phyloP scores from a whole-genome alignment of 805 yeast genomes.

The Saccharomycopsis sp. region DNA sequence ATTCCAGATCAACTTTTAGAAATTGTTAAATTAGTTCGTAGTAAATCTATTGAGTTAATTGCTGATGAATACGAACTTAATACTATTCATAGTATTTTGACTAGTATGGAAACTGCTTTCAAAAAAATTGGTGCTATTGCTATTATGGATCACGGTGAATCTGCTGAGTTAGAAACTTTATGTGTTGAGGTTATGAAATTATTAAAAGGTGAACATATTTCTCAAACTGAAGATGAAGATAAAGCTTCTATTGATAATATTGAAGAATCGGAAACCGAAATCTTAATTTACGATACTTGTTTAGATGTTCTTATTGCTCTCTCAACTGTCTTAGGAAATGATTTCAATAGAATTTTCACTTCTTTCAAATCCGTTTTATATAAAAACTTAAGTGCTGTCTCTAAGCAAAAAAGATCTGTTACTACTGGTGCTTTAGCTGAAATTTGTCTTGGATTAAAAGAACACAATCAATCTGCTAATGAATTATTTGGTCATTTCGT shows the following conservation, averaged over 20 bases:
- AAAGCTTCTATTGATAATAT: slow-evolving; percentile 42
- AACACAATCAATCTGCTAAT: slow-evolving; percentile 51
- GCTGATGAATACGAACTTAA: slow-evolving; percentile 75
- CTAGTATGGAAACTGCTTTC: slow-evolving; percentile 58
- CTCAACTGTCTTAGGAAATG: slow-evolving; percentile 67
- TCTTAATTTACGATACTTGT: slow-evolving; percentile 73
- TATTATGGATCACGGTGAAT: slow-evolving; percentile 48
- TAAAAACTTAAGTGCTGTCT: slow-evolving; percentile 47
- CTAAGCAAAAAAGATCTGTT: slow-evolving; percentile 66
- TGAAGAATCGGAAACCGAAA: slow-evolving; percentile 49
- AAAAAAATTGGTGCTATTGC: slow-evolving; percentile 65
- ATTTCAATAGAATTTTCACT: slow-evolving; percentile 62
- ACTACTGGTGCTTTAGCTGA: slow-evolving; percentile 90
- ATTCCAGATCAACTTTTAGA: slow-evolving; percentile 47
- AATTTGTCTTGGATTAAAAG: slow-evolving; percentile 65
- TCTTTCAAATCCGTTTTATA: slow-evolving; percentile 59
- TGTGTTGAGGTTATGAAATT: slow-evolving; percentile 64
- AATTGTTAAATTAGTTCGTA: slow-evolving; percentile 58
- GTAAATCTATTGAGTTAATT: slow-evolving; percentile 48
- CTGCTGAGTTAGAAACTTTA: slow-evolving; percentile 51
- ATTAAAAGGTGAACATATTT: slow-evolving; percentile 73
- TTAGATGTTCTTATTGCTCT: slow-evolving; percentile 75
- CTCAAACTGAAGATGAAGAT: slow-evolving; percentile 70
- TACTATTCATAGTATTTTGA: slow-evolving; percentile 72
- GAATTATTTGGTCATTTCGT: slow-evolving; percentile 64